A percentile compares a stretch with the other conserved stretches of the same genome.
These are phyloP conservation scores for Bruguiera hainesii DNA, from an alignment of 441 rosid species.

Conservation along the genomic window DNA sequence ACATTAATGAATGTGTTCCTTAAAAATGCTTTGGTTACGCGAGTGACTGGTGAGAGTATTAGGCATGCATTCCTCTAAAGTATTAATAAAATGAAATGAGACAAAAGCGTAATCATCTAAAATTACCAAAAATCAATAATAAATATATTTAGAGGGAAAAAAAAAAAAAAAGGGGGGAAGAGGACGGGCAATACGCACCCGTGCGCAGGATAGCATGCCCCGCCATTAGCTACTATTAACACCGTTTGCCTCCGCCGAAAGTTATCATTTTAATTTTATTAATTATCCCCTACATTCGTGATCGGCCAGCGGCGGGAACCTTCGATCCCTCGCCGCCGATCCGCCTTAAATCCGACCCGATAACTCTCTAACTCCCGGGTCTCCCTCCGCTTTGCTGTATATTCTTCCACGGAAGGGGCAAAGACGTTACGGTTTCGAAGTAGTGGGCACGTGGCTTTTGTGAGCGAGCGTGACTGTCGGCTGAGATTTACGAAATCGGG, in stretches of 20 bases:
- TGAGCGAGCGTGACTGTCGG: conserved; percentile 26
- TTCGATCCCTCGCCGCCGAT: conserved; percentile 37
- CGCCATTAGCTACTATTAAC: conserved; percentile 62
- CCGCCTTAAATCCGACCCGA: conserved; percentile 4
- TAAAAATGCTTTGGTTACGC: too few relatives aligned
- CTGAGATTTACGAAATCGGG: conserved; percentile 45
- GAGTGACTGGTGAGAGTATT: too few relatives aligned
- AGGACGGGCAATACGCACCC: conserved; percentile 39
- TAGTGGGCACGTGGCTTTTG: conserved; percentile 1
- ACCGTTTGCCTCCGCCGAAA: conserved; percentile 68
- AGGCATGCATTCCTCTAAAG: too few relatives aligned
- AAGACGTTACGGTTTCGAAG: conserved; percentile 1
- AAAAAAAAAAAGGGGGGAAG: background rate
- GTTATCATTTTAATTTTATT: conserved; percentile 43
- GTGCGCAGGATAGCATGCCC: conserved; percentile 46
- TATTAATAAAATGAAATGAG: too few relatives aligned
- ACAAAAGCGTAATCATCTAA: too few relatives aligned
- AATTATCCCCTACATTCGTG: conserved; percentile 30
- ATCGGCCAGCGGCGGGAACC: conserved; percentile 61
- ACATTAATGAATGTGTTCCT: too few relatives aligned
- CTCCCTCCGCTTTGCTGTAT: conserved; percentile 13
- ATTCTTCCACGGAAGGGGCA: background rate
- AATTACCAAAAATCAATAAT: too few relatives aligned
- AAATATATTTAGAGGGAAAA: background rate
- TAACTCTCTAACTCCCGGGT: background rate